phyloP scores from a whole-genome alignment of 371 early-diverging fungal genomes.

The Mortierella sp. region DNA sequence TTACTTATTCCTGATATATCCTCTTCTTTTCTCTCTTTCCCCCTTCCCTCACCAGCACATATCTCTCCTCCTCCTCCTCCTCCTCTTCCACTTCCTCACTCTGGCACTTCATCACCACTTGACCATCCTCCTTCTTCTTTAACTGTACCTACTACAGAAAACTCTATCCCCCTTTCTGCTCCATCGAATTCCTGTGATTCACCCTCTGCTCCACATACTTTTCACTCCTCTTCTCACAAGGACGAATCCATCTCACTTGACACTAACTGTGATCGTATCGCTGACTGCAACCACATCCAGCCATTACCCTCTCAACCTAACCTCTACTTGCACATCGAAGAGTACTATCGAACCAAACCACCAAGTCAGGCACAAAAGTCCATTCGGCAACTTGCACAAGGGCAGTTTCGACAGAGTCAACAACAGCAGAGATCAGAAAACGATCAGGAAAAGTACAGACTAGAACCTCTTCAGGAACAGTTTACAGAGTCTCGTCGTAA shows the following conservation, averaged over 20 bases:
- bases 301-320: slow-evolving; percentile 4
- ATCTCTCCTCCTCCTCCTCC: not conserved
- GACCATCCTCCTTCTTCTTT: not conserved
- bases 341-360: slow-evolving; percentile 5
- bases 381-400: slow-evolving; percentile 24
- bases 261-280: not conserved
- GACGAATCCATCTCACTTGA: not conserved
- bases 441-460: not conserved
- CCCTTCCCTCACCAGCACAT: not conserved
- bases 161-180: not conserved
- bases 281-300: not conserved
- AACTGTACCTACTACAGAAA: not conserved
- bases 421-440: not conserved
- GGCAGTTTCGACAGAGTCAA: slow-evolving; percentile 24
- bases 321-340: slow-evolving; percentile 9
- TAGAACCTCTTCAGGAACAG: slow-evolving; percentile 10
- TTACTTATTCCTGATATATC: not conserved
- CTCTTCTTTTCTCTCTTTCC: not conserved
- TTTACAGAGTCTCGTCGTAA: slow-evolving; percentile 7
- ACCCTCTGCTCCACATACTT: not conserved
- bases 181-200: no score
- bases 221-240: not conserved
- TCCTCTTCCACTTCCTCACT: not conserved
- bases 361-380: slow-evolving; percentile 4
- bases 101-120: not conserved